Base-by-base conservation (phyloP, 148 eudicot genomes). In the Pharnaceum exiguum region DNA sequence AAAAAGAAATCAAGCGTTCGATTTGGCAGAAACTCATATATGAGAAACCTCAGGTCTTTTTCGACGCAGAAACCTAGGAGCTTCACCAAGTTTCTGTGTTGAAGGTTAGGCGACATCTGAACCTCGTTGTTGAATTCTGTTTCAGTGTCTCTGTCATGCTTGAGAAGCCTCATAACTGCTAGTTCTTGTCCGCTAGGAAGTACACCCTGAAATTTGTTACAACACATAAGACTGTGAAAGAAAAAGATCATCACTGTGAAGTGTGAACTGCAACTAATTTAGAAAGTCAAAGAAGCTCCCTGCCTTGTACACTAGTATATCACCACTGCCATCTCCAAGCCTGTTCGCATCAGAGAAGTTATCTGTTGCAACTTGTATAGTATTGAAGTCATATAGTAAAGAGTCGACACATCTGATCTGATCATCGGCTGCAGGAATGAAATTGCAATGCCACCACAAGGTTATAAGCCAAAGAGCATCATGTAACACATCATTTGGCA, bases 1-100 rank as follows among this genome's bases (percentile, higher is more conserved):
- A 77, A 10, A 38, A 71, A 74, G n/a, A 21, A 46, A 48, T 81
- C 78, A 2, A 81, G 73, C 51, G 80, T 81, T n/a, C 51, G 55
- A 22, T 77, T 81, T 0, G 60, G 63, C 10, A 66, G 43, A 23
- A 58, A 77, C 60, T 77, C 82, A 30, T 75, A 75, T 2, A 81
- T 51, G 10, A 77, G 79, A 27, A 77, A 51, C 47, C 52, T 71
- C 55, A 53, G 63, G 2, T 32, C 60, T 43, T 71, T 66, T 48
- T 62, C 49, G 1, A 75, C 7, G 52, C 59, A 67, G 48, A 71
- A 79, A n/a, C 78, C 75, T 21, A 66, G 39, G n/a, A 72, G 70
- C 45, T 57, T 40, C 16, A 75, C 72, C 46, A 75, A 23, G 59
- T 75, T 79, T 55, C 60, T 71, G 17, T 79, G 83, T 39, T 79